These are phyloP conservation scores for Pyricularia pennisetigena DNA, from an alignment of 2,329 filamentous ascomycete genomes.

Conservation along the genomic window DNA sequence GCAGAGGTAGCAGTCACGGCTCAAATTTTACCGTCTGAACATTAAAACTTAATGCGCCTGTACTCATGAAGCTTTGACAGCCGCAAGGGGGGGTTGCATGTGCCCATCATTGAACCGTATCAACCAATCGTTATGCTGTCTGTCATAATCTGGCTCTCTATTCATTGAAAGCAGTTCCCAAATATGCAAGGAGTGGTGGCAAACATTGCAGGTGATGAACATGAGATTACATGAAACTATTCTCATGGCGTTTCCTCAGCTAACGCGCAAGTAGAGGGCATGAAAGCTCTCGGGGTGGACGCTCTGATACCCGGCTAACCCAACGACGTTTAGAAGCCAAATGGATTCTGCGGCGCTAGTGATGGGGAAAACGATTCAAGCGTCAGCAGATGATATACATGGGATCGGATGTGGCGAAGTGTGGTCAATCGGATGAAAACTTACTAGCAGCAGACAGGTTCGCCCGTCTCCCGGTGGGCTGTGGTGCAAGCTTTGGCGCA, in stretches of 20 bases:
- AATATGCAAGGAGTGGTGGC: not conserved
- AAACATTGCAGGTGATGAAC: not conserved
- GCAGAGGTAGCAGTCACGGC: not conserved
- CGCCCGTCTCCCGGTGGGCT: constrained; percentile 80
- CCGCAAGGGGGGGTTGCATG: not conserved
- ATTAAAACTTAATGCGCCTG: not conserved
- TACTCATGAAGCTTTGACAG: not conserved
- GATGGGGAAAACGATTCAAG: not conserved
- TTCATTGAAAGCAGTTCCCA: not conserved
- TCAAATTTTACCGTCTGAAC: not conserved
- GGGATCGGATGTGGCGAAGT: not conserved
- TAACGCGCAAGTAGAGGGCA: not conserved
- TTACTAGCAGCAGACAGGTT: constrained; percentile 94
- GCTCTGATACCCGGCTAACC: not conserved
- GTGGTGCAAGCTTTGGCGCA: constrained; percentile 68
- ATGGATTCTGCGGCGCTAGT: constrained; percentile 20
- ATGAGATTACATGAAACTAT: not conserved
- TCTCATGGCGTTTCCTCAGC: not conserved
- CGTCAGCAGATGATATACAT: constrained; percentile 7
- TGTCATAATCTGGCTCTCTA: not conserved
- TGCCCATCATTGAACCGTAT: not conserved
- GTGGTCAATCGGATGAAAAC: constrained; percentile 29
- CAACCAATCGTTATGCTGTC: not conserved
- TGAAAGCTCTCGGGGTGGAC: not conserved
- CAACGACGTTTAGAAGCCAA: constrained; percentile 15